Percentiles rank a stretch among this genome's conserved stretches.
These are phyloP conservation scores for Davidsoniella neocaledoniae DNA, from an alignment of 2,329 filamentous ascomycete genomes.

Conservation along the genomic window DNA sequence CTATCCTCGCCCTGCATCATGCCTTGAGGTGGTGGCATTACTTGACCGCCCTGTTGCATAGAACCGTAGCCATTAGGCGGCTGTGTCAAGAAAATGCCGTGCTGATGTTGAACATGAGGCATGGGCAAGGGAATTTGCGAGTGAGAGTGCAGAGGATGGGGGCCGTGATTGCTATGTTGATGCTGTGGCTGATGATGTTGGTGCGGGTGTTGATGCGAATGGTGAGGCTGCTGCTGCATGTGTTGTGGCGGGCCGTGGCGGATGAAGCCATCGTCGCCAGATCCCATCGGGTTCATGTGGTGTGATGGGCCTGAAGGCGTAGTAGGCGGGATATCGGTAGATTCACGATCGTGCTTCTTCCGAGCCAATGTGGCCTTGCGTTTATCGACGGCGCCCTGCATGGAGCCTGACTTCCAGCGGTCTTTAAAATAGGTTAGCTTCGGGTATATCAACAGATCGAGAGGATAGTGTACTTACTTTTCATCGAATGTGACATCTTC, in stretches of 20 bases:
- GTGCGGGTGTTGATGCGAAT: too few relatives aligned
- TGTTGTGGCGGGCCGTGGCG: slow-evolving; percentile 3
- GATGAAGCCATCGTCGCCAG: neutral
- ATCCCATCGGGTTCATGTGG: neutral
- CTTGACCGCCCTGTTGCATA: neutral
- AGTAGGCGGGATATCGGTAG: slow-evolving; percentile 11
- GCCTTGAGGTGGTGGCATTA: too few relatives aligned
- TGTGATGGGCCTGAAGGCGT: slow-evolving; percentile 5
- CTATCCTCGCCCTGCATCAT: too few relatives aligned
- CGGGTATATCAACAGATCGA: neutral
- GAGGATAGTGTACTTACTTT: slow-evolving; percentile 28
- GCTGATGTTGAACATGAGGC: slow-evolving; percentile 3
- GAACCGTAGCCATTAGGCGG: neutral
- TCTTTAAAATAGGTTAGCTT: slow-evolving; percentile 21
- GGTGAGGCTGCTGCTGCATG: neutral
- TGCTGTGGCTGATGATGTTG: neutral
- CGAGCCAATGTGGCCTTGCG: slow-evolving; percentile 42
- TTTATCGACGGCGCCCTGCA: slow-evolving; percentile 43
- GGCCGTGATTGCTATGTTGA: neutral
- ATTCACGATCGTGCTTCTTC: slow-evolving; percentile 36
- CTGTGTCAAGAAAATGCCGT: slow-evolving; percentile 11
- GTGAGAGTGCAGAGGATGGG: slow-evolving; percentile 8
- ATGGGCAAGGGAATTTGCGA: slow-evolving; percentile 2
- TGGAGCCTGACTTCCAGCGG: slow-evolving; percentile 43
- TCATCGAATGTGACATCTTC: slow-evolving; percentile 51